Conservation (phyloP, 1,139 yeast species). For the Candida mesenterica region DNA sequence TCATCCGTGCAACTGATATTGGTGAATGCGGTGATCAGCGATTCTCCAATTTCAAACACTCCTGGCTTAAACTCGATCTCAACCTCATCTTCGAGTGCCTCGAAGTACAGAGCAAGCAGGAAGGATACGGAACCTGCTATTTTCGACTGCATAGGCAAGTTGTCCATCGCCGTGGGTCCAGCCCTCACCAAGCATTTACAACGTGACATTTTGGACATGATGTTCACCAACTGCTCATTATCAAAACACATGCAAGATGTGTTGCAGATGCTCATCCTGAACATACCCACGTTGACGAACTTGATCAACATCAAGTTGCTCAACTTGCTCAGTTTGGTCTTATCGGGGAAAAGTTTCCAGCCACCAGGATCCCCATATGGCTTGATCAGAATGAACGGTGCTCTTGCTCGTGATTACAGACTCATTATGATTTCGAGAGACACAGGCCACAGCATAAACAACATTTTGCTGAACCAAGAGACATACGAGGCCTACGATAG, state of each 20-base stretch:
- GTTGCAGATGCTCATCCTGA: constrained; percentile 60
- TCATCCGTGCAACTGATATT: constrained; percentile 44
- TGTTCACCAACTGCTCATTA: constrained; percentile 75
- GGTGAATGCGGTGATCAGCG: constrained; percentile 39
- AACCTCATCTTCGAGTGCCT: constrained; percentile 32
- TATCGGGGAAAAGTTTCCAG: constrained; percentile 77
- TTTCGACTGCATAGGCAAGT: constrained; percentile 83
- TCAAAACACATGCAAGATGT: constrained; percentile 79
- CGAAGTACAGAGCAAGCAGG: constrained; percentile 60
- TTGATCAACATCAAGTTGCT: constrained; percentile 70
- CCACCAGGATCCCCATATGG: constrained; percentile 89
- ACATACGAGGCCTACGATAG: constrained; percentile 47
- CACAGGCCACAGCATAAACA: constrained; percentile 45
- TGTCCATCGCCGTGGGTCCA: constrained; percentile 92
- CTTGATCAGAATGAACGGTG: constrained; percentile 58
- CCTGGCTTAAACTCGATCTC: constrained; percentile 16
- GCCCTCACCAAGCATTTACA: constrained; percentile 88
- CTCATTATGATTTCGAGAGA: constrained; percentile 71
- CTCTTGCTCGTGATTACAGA: constrained; percentile 74
- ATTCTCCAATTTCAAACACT: constrained; percentile 14
- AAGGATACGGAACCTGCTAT: constrained; percentile 84
- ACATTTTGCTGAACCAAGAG: constrained; percentile 36
- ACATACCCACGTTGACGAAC: constrained; percentile 78
- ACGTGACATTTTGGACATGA: constrained; percentile 73
- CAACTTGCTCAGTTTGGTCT: constrained; percentile 70